These are phyloP conservation scores for Huntiella savannae DNA, from an alignment of 2,329 filamentous ascomycete species.

Conservation along the genomic window DNA sequence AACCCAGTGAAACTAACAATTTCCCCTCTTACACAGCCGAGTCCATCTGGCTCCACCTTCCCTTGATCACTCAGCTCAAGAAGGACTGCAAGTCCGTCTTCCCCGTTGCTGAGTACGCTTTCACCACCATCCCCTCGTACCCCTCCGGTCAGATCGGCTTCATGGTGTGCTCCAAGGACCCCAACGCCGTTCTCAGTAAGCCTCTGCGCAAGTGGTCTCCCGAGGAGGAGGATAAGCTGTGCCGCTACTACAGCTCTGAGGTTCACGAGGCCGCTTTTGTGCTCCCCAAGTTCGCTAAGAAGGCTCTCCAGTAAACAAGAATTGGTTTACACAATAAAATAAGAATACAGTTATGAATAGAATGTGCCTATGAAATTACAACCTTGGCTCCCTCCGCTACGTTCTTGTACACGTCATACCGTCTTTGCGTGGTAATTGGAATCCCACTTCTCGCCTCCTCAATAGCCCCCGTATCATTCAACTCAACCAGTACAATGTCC, in stretches of 20 bases:
- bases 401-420: conserved; percentile 93
- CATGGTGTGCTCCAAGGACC: conserved; percentile 98
- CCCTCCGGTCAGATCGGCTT: conserved; percentile 98
- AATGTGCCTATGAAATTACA: conserved; percentile 1
- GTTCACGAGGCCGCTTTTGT: conserved; percentile 92
- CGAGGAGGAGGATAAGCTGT: conserved; percentile 83
- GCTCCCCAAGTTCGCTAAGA: conserved; percentile 80
- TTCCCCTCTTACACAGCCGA: conserved; percentile 42
- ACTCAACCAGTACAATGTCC: conserved; percentile 52
- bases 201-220: conserved; percentile 63
- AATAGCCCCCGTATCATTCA: conserved; percentile 45
- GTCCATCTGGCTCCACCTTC: conserved; percentile 97
- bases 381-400: conserved; percentile 23
- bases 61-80: conserved; percentile 85
- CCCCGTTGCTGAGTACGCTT: conserved; percentile 93
- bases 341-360: conserved; percentile 2
- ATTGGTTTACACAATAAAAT: not conserved
- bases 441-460: conserved; percentile 63
- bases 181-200: conserved; percentile 61
- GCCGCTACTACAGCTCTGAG: conserved; percentile 93
- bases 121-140: conserved; percentile 98
- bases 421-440: conserved; percentile 62
- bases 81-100: conserved; percentile 95
- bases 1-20: not conserved
- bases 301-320: conserved; percentile 40